Evolutionary conservation across 371 early-diverging fungal species (phyloP).

Genomic region (Haplosporangium sp.): DNA sequence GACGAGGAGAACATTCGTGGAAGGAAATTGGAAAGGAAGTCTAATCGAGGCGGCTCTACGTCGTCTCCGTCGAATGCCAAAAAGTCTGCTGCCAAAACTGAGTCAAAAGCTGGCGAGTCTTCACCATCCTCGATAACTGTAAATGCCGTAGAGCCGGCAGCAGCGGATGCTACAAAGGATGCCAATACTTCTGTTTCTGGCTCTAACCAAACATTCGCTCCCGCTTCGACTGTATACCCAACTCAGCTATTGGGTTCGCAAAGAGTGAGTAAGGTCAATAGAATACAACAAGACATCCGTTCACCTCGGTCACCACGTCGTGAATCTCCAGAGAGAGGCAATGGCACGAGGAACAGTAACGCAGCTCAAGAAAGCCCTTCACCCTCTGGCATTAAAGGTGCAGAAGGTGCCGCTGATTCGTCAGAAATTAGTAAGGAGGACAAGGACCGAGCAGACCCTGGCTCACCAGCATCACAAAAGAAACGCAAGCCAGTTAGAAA

Average conservation of each 20-base stretch:
- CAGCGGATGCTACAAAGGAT: too few relatives aligned
- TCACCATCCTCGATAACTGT: too few relatives aligned
- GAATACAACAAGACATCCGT: too few relatives aligned
- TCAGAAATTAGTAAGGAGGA: background rate
- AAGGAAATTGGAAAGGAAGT: constrained; percentile 8
- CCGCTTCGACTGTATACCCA: too few relatives aligned
- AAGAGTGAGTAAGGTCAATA: constrained; percentile 14
- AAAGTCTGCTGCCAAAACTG: background rate
- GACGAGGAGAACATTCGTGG: constrained; percentile 16
- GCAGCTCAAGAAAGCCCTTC: background rate
- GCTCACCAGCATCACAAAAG: constrained; percentile 10
- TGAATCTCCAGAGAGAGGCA: constrained; percentile 23
- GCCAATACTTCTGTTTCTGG: too few relatives aligned
- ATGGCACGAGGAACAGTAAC: constrained; percentile 6
- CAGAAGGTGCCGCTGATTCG: background rate
- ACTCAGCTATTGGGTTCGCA: background rate
- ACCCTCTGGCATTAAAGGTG: background rate
- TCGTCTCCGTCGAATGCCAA: background rate
- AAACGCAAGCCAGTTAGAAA: constrained; percentile 25
- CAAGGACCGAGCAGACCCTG: background rate
- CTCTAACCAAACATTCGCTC: too few relatives aligned
- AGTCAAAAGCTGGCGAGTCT: too few relatives aligned
- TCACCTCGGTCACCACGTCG: constrained; percentile 39
- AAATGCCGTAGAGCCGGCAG: too few relatives aligned
- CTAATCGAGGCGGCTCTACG: background rate